Base-by-base conservation (phyloP, 306 rosid species). In the Fragaria ananassa region DNA sequence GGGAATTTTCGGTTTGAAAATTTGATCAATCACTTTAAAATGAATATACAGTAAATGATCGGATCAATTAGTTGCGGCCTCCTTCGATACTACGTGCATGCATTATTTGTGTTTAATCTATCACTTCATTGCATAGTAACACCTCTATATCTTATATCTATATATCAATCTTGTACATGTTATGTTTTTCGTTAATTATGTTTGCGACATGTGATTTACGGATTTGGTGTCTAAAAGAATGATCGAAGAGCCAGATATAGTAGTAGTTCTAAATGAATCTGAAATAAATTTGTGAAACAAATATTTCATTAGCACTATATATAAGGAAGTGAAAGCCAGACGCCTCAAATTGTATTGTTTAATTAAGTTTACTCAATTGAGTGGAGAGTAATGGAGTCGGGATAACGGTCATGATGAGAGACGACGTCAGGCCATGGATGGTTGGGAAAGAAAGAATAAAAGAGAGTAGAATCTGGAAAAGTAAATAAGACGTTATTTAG, bases 361-460 rank as follows among this genome's bases (percentile, higher is more conserved):
- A 31, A 0, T 31, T 31, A 31, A 2, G 34, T 31, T 31, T 31
- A 29, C 31, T 29, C 2, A 0, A 1, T 31, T 0, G 4, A 31
- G 35, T 3, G 4, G 35, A 31, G 4, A 31, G 41, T 5, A 37
- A 37, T 5, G 41, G 5, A 37, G 41, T 37, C 6, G 41, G 41
- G 7, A 37, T 37, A 37, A 46, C 12, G 72, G 75, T 76, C 74
- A 11, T 63, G 76, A 74, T 83, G 60, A 66, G 27, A 67, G 74
- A 60, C 51, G 50, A 56, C 57, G 68, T 74, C 65, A 70, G 35
- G 72, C 42, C 68, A 62, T 17, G n/a, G 62, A 50, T 31, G 35
- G 72, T 41, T 6, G 44, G 44, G 44, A 41, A 37, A 5, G 63
- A 79, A 57, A 70, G 72, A 70, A 46, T 56, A 42, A 27, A 74